Evolutionary conservation across 306 rosid genomes (phyloP).

Genomic region (Vicia villosa): DNA sequence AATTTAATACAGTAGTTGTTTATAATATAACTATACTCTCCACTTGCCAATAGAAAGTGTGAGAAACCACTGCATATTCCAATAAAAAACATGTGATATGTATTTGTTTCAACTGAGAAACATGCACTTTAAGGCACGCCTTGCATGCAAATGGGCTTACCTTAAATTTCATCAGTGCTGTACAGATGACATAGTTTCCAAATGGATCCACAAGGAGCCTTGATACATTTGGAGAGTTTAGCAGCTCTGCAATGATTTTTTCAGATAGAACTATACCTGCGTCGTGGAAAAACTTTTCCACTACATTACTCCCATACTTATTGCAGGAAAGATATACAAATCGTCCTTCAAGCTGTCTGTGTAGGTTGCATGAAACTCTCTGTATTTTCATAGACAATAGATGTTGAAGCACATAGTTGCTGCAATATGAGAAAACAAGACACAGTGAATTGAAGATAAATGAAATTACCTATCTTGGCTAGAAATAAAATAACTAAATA

Average conservation of each 20-base stretch:
- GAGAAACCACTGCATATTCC: neutral
- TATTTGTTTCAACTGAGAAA: neutral
- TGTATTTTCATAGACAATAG: constrained; percentile 44
- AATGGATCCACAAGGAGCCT: constrained; percentile 61
- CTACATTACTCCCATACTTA: constrained; percentile 79
- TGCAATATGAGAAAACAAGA: constrained; percentile 34
- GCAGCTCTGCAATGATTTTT: constrained; percentile 50
- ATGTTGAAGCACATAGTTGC: constrained; percentile 79
- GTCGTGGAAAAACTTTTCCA: constrained; percentile 58
- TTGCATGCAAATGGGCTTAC: constrained; percentile 38
- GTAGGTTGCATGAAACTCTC: constrained; percentile 35
- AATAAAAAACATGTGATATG: neutral
- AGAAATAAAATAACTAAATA: neutral
- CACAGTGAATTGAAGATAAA: neutral
- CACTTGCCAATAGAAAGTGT: constrained; percentile 9
- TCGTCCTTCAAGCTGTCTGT: constrained; percentile 44
- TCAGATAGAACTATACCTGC: constrained; percentile 33
- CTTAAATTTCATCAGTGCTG: constrained; percentile 52
- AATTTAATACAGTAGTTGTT: neutral
- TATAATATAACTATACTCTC: neutral
- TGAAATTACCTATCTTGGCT: neutral
- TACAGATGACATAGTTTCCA: constrained; percentile 66
- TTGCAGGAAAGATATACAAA: constrained; percentile 50
- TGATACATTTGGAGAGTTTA: constrained; percentile 34
- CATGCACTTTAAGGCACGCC: neutral